Evolutionary conservation across 148 eudicot genomes (phyloP).

Genomic region (Spergularia bocconei): DNA sequence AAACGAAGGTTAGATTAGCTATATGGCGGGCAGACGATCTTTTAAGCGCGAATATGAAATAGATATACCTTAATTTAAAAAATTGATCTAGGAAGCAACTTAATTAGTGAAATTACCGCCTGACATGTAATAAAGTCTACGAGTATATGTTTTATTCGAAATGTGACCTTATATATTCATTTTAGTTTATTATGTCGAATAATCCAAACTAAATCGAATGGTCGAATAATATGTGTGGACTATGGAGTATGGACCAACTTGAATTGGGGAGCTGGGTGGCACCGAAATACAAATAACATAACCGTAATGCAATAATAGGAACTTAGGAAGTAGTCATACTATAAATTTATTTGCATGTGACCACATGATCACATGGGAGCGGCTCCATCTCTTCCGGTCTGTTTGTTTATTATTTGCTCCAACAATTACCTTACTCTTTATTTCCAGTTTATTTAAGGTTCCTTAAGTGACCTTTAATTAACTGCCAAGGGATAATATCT

Average conservation of each 20-base stretch:
- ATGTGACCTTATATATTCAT: no score
- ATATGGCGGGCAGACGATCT: not conserved
- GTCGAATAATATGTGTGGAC: no score
- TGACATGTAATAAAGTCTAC: no score
- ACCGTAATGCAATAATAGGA: not conserved
- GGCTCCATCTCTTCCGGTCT: conserved; percentile 27
- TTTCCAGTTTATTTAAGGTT: not conserved
- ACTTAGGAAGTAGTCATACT: not conserved
- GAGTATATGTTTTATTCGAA: no score
- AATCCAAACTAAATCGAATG: no score
- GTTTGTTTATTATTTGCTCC: not conserved
- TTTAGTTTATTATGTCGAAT: no score
- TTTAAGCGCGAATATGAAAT: no score
- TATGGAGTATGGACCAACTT: conserved; percentile 7
- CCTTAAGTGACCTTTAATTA: not conserved
- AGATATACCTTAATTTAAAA: no score
- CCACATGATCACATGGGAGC: conserved; percentile 29
- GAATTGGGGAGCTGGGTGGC: not conserved
- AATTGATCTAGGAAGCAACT: no score
- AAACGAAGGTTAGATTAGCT: not conserved
- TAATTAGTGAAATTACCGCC: no score
- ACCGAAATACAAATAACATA: conserved; percentile 11
- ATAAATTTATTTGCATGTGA: conserved; percentile 15
- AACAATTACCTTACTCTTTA: not conserved
- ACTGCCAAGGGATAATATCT: conserved; percentile 1